Evolutionary conservation across 805 yeast genomes (phyloP), one percentile per base, ranked within the genome.

Genomic region (Suhomyces faveliae): DNA sequence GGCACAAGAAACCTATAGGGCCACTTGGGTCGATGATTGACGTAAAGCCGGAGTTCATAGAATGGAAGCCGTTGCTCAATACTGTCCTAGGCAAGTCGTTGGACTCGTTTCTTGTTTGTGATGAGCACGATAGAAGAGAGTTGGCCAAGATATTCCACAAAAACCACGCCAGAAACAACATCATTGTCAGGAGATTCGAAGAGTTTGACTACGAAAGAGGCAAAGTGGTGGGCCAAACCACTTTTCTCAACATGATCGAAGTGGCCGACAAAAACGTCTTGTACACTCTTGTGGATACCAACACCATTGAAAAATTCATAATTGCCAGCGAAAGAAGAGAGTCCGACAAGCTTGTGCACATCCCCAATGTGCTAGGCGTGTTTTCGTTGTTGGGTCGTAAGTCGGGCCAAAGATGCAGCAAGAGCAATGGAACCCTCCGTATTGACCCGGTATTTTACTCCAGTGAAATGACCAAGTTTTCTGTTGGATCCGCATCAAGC

Each of bases 21-120:
- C 99, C 99, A 0, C 52, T 92, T 2, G 97, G 96, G 1, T 54
- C 73, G 3, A 67, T 68, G 50, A 71, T 89, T 2, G 71, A 78
- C 4, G 69, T 92, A 11, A 85, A 81, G 57, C 61, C 67, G 1
- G 82, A 76, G 7, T 79, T 66, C 55, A 66, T 73, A 17, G 61
- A 69, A 23, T 91, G 89, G 89, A 66, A 76, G 4, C 77, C 76
- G 20, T 63, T 85, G 4, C 60, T 91, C 5, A 95, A 88, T 56
- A 63, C 79, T 0, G 59, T 73, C 1, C 61, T 89, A 24, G 74
- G 74, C 2, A 64, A 68, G 8, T 64, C 79, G 0, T 62, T 87
- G 7, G 80, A 75, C 35, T 73, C 89, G 0, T 89, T 89, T 64
- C 71, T 87, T 29, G 96, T 89, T 1, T 73, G 79, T 29, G 80